Percentiles rank a stretch among this genome's conserved stretches.
Evolutionary conservation across 108 stramenopile genomes (phyloP).

Genomic region (Discostella pseudostelligera): DNA sequence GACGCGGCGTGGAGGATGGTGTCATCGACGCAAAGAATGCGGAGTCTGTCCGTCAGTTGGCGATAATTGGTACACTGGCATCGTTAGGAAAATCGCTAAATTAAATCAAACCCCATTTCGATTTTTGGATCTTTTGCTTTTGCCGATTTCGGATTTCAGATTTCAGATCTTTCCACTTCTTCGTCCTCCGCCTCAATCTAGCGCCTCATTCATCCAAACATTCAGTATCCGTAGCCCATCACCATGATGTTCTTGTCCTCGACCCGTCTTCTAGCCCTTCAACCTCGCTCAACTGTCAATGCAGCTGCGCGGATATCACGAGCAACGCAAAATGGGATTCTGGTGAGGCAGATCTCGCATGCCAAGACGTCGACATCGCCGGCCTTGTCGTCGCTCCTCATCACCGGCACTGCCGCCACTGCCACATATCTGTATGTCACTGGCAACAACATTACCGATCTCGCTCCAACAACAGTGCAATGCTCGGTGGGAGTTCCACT

Average conservation of each 20-base stretch:
- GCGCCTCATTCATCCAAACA: not conserved
- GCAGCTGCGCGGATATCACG: not conserved
- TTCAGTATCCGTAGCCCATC: not conserved
- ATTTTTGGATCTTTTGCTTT: too few species aligned
- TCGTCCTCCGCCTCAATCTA: too few species aligned
- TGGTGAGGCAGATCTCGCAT: constrained; percentile 1
- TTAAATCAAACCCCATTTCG: too few species aligned
- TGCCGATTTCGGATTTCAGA: too few species aligned
- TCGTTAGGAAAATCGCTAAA: too few species aligned
- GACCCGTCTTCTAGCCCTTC: not conserved
- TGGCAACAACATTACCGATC: not conserved
- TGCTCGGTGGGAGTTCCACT: constrained; percentile 27
- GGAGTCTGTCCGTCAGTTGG: too few species aligned
- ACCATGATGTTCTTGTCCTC: not conserved
- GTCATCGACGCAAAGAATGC: too few species aligned
- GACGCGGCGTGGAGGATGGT: too few species aligned
- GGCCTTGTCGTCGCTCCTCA: not conserved
- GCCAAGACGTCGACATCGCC: not conserved
- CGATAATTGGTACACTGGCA: too few species aligned
- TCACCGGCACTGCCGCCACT: constrained; percentile 3
- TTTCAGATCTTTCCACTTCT: too few species aligned
- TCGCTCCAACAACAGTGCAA: not conserved
- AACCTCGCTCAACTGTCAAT: not conserved
- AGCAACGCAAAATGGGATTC: not conserved
- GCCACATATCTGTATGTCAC: not conserved